These are phyloP conservation scores for Syzygium jambos DNA, from an alignment of 345 rosid genomes.

Conservation along the genomic window DNA sequence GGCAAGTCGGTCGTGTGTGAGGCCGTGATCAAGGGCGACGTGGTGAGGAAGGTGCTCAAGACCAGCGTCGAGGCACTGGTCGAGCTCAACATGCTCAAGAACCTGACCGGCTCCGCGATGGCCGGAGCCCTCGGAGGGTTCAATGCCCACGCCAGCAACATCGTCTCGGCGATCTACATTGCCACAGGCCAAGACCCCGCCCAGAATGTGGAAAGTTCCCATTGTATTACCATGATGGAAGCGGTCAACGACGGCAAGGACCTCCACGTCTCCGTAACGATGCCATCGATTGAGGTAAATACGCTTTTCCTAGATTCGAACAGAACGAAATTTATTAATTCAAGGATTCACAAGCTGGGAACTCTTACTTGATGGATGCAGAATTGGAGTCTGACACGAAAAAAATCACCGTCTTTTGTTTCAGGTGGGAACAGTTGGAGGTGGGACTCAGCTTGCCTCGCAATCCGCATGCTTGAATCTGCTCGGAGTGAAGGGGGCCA, in stretches of 20 bases:
- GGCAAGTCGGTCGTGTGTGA: constrained; percentile 41
- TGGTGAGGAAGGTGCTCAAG: constrained; percentile 30
- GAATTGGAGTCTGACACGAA: neutral
- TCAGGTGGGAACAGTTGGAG: constrained; percentile 52
- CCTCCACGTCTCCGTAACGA: constrained; percentile 34
- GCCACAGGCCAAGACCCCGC: constrained; percentile 47
- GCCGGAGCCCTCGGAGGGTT: constrained; percentile 45
- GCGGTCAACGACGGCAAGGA: constrained; percentile 30
- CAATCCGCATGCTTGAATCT: constrained; percentile 51
- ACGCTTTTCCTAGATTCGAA: neutral
- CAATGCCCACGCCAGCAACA: constrained; percentile 39
- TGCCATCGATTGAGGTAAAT: constrained; percentile 35
- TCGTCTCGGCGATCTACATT: constrained; percentile 22
- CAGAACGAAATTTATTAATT: neutral
- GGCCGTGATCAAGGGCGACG: constrained; percentile 23
- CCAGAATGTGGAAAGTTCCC: constrained; percentile 37
- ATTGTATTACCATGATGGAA: constrained; percentile 44
- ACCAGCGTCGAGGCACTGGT: constrained; percentile 23
- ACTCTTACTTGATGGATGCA: neutral
- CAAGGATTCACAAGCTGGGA: neutral
- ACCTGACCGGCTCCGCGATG: constrained; percentile 37
- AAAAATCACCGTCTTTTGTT: neutral
- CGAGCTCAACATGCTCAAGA: constrained; percentile 42
- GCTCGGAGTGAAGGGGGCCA: constrained; percentile 51
- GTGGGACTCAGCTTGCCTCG: constrained; percentile 46